These are phyloP conservation scores for Monosporascus sp. DNA, from an alignment of 2,329 filamentous ascomycete genomes.

Conservation along the genomic window DNA sequence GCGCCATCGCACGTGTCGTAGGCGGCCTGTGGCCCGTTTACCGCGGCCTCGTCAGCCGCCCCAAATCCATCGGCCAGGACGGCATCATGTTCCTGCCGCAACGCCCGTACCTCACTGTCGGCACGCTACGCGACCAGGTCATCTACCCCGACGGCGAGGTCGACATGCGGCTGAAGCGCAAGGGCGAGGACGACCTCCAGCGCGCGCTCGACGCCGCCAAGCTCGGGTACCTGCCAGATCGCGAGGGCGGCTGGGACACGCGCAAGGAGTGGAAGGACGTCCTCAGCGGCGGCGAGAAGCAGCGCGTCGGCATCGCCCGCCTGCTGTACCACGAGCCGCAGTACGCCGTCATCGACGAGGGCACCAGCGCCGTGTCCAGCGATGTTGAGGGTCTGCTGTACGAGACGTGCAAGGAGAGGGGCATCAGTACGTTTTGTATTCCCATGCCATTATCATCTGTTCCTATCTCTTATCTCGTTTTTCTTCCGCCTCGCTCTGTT, in stretches of 20 bases:
- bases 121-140: slow-evolving; percentile 91
- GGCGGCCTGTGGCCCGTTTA: slow-evolving; percentile 94
- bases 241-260: slow-evolving; percentile 95
- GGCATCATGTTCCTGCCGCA: slow-evolving; percentile 99
- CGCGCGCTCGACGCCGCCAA: slow-evolving; percentile 75
- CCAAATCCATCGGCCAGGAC: slow-evolving; percentile 73
- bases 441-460: background rate
- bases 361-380: slow-evolving; percentile 86
- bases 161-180: slow-evolving; percentile 81
- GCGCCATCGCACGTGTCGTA: slow-evolving; percentile 77
- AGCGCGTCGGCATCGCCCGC: slow-evolving; percentile 85
- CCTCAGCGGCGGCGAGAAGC: slow-evolving; percentile 94
- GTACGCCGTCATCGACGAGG: slow-evolving; percentile 93
- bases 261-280: slow-evolving; percentile 99
- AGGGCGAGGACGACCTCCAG: slow-evolving; percentile 72
- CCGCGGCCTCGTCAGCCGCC: slow-evolving; percentile 82
- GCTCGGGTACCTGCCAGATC: slow-evolving; percentile 81
- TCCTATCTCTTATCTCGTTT: background rate
- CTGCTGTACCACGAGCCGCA: slow-evolving; percentile 90
- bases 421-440: slow-evolving; percentile 65
- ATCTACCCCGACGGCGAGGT: slow-evolving; percentile 94
- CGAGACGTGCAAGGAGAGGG: slow-evolving; percentile 85
- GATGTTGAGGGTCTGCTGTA: slow-evolving; percentile 94
- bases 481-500: too few relatives aligned
- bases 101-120: slow-evolving; percentile 84